phyloP scores from a whole-genome alignment of 139 green algal genomes.

The Pseudopediastrum boryanum region DNA sequence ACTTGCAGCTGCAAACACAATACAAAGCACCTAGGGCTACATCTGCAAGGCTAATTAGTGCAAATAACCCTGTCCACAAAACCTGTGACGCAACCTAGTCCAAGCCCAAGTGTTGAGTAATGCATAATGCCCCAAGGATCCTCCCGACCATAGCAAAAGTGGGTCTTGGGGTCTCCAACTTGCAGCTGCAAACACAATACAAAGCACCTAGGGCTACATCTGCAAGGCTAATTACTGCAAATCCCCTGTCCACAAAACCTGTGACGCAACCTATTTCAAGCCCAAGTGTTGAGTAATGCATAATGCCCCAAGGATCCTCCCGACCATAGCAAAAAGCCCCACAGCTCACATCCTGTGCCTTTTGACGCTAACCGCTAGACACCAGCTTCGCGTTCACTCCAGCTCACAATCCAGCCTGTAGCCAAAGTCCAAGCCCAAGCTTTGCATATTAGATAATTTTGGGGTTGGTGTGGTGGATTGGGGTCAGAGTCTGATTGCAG shows the following conservation, averaged over 20 bases:
- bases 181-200: not conserved
- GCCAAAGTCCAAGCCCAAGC: too few species aligned
- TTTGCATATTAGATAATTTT: not conserved
- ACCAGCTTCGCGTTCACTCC: not conserved
- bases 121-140: not conserved
- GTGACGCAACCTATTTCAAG: too few species aligned
- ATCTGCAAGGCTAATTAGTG: not conserved
- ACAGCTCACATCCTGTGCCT: not conserved
- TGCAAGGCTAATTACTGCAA: not conserved
- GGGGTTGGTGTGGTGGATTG: not conserved
- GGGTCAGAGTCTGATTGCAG: not conserved
- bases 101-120: not conserved
- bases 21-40: not conserved
- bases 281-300: not conserved
- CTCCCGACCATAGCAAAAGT: not conserved
- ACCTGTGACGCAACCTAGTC: too few species aligned
- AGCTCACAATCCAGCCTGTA: too few species aligned
- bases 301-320: not conserved
- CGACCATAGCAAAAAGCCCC: not conserved
- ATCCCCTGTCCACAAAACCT: not conserved
- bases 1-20: not conserved
- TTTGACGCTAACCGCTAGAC: not conserved
- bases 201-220: not conserved
- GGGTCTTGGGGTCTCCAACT: not conserved
- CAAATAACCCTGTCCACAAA: not conserved